Conservation (phyloP, 2,329 filamentous ascomycete genomes). For the Mycosphaerelloides madeirae region DNA sequence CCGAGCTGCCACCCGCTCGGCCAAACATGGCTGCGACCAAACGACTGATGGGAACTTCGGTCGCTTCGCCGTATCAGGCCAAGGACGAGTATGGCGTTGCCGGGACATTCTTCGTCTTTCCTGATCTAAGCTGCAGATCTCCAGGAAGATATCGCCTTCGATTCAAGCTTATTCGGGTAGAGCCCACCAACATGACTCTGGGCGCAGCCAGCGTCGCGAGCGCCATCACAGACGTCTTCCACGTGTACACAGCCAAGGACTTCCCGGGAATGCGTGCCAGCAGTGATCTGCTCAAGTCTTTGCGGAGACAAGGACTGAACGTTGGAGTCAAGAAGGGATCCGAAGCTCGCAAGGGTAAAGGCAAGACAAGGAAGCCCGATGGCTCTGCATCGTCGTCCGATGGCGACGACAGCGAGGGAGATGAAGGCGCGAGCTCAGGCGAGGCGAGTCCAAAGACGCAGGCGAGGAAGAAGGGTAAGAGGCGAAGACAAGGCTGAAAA, state of each 20-base stretch:
- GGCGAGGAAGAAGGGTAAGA: constrained; percentile 22
- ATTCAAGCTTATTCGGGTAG: constrained; percentile 69
- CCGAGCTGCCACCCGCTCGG: constrained; percentile 42
- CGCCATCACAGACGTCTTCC: constrained; percentile 65
- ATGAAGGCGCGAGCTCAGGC: constrained; percentile 8
- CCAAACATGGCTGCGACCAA: constrained; percentile 64
- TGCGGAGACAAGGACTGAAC: constrained; percentile 75
- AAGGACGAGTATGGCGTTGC: constrained; percentile 67
- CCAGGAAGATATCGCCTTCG: constrained; percentile 70
- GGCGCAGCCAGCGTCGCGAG: constrained; percentile 50
- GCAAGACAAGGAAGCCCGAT: constrained; percentile 25
- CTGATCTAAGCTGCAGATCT: constrained; percentile 73
- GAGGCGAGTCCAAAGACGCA: constrained; percentile 16
- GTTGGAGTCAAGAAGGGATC: constrained; percentile 86
- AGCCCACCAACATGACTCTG: constrained; percentile 54
- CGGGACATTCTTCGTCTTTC: constrained; percentile 82
- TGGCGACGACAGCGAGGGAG: constrained; percentile 9
- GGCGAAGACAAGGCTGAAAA: constrained; percentile 12
- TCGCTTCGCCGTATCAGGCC: constrained; percentile 71
- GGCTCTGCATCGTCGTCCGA: constrained; percentile 14
- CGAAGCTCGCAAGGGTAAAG: constrained; percentile 46
- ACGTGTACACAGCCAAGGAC: constrained; percentile 77
- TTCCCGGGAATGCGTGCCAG: constrained; percentile 80
- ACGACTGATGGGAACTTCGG: constrained; percentile 73
- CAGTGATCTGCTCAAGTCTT: constrained; percentile 64